Conservation (phyloP, 768 basidiomycete genomes). For the Boletus subparvulus region DNA sequence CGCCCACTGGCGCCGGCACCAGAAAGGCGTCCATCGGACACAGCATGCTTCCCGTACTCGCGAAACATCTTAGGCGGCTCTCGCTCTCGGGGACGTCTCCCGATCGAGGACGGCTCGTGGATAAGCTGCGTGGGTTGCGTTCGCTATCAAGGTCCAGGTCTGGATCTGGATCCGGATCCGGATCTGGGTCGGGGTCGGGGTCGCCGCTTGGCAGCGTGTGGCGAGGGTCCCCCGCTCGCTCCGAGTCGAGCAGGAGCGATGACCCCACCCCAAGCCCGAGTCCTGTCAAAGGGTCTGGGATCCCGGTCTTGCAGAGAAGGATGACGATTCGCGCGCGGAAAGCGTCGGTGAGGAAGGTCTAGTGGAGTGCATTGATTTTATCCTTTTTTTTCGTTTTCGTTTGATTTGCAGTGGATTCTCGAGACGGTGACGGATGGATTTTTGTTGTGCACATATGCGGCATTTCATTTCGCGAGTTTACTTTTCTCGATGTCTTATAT, state of each 20-base stretch:
- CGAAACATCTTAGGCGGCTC: conserved; percentile 27
- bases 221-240: conserved; percentile 19
- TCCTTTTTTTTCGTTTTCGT: neutral
- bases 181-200: neutral
- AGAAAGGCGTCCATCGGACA: conserved; percentile 15
- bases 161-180: neutral
- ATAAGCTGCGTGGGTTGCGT: conserved; percentile 25
- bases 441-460: neutral
- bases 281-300: conserved; percentile 27
- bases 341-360: conserved; percentile 20
- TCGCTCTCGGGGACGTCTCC: conserved; percentile 18
- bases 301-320: conserved; percentile 29
- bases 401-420: neutral
- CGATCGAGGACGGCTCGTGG: conserved; percentile 23
- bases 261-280: conserved; percentile 13
- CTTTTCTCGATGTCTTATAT: too few species aligned
- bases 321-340: conserved; percentile 29
- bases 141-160: conserved; percentile 14
- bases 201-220: conserved; percentile 9
- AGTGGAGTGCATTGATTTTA: neutral
- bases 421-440: neutral
- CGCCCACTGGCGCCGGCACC: neutral
- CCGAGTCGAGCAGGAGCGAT: conserved; percentile 19
- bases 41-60: conserved; percentile 32
- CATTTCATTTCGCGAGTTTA: too few species aligned